phyloP scores from a whole-genome alignment of 768 basidiomycete genomes.

The Tylopilus balloui region DNA sequence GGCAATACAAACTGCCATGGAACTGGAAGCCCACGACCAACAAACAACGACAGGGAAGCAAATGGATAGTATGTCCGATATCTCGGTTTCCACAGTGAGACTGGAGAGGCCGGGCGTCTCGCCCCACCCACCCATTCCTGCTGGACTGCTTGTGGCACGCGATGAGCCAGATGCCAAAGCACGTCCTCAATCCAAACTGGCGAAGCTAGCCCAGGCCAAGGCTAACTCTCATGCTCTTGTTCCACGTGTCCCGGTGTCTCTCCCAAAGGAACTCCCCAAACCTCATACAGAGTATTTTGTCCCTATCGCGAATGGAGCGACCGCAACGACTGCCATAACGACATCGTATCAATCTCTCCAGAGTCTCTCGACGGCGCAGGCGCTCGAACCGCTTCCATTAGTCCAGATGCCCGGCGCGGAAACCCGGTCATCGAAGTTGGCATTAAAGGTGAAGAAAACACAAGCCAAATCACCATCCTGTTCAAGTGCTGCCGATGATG shows the following conservation, averaged over 20 bases:
- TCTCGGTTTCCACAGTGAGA: slow-evolving; percentile 23
- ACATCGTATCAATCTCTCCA: slow-evolving; percentile 73
- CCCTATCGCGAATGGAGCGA: slow-evolving; percentile 76
- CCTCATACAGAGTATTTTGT: slow-evolving; percentile 65
- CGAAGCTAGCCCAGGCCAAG: slow-evolving; percentile 66
- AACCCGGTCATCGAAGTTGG: slow-evolving; percentile 65
- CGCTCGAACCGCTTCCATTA: slow-evolving; percentile 16
- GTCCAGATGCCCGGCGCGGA: slow-evolving; percentile 32
- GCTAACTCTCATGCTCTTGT: slow-evolving; percentile 19
- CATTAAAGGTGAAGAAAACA: slow-evolving; percentile 64
- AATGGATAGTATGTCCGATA: slow-evolving; percentile 15
- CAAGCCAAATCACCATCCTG: slow-evolving; percentile 40
- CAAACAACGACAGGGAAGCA: slow-evolving; percentile 9
- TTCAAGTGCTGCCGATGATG: slow-evolving; percentile 37
- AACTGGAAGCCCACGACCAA: slow-evolving; percentile 52
- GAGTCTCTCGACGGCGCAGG: slow-evolving; percentile 44
- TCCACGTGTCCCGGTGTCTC: slow-evolving; percentile 28
- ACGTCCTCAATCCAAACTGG: slow-evolving; percentile 65
- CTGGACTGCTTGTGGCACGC: slow-evolving; percentile 9
- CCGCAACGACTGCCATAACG: slow-evolving; percentile 82
- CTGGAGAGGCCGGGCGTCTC: slow-evolving; percentile 17
- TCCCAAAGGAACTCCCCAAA: slow-evolving; percentile 37
- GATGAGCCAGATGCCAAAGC: slow-evolving; percentile 19
- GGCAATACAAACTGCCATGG: slow-evolving; percentile 65
- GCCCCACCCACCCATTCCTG: slow-evolving; percentile 20